Evolutionary conservation across 2,329 filamentous ascomycete species (phyloP), one percentile per base, ranked within the genome.

Genomic region (Colletotrichum sp.): DNA sequence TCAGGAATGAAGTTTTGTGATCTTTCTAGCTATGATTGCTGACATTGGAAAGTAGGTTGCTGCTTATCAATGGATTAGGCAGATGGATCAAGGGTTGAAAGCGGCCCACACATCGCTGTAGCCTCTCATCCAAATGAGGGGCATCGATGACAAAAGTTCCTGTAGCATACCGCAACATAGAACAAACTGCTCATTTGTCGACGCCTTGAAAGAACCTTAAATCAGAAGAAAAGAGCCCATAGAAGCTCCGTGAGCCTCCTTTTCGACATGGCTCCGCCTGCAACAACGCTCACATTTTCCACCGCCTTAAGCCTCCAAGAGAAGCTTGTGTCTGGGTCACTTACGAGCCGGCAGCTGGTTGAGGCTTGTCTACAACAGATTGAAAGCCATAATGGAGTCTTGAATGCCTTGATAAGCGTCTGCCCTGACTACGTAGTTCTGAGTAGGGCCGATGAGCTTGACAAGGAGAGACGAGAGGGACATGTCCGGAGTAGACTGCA

Each of bases 401-500:
- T 82, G 52, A 80, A 80, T 49, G 85, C 85, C 8, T 68, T 86
- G 68, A 84, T 86, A 28, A 83, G 82, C 3, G 80, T 85, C 3
- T 83, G 84, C 32, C 85, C 85, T 10, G 80, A 80, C 73, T 80
- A 85, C 70, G 78, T 83, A 36, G 78, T 85, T 10, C 60, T 87
- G 16, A 80, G 80, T 49, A 81, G 80, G 72, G 86, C 86, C 13
- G 81, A 79, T 49, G 77, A 80, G n/a, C 80, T 88, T 21, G 86
- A 87, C 67, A 79, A 83, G 30, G 86, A 87, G 75, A 79, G 85
- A n/a, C 78, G 77, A 34, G 79, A 79, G 36, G 84, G 84, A 18
- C 81, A 80, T 64, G 76, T 82, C 21, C 82, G 85, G 59, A 82
- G 85, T 4, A 82, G 82, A 7, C 71, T 87, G n/a, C 85, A 87